phyloP scores from a whole-genome alignment of 495 filamentous ascomycete genomes.

The Apodospora peruviana region DNA sequence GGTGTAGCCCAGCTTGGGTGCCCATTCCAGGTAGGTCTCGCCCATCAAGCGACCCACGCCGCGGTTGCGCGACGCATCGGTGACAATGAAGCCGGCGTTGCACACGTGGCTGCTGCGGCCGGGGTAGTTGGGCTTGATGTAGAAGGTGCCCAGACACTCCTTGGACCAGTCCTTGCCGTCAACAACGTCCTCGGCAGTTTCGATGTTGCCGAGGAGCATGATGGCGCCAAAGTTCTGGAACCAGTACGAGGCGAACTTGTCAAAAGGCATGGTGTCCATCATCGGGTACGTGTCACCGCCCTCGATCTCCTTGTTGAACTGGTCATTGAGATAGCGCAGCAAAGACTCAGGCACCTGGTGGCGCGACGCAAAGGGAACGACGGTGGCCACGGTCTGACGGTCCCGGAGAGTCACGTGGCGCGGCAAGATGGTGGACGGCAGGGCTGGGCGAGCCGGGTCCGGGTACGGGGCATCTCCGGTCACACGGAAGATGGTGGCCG shows the following conservation, averaged over 20 bases:
- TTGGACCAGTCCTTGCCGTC: conserved; percentile 77
- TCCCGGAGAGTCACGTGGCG: conserved; percentile 87
- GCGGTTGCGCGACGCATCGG: conserved; percentile 79
- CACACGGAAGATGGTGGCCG: conserved; percentile 55
- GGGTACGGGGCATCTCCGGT: conserved; percentile 62
- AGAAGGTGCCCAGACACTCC: conserved; percentile 88
- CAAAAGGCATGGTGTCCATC: conserved; percentile 68
- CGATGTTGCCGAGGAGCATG: conserved; percentile 82
- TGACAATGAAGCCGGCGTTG: conserved; percentile 93
- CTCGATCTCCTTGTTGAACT: conserved; percentile 92
- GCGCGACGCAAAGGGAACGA: conserved; percentile 77
- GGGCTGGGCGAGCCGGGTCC: conserved; percentile 49
- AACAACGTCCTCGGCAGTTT: conserved; percentile 49
- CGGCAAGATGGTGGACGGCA: conserved; percentile 65
- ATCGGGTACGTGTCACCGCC: conserved; percentile 96
- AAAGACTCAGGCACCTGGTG: conserved; percentile 70
- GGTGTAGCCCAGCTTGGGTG: conserved; percentile 86
- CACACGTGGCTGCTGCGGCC: conserved; percentile 94
- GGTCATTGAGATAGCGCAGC: conserved; percentile 73
- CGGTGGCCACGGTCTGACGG: conserved; percentile 81
- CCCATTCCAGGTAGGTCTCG: conserved; percentile 91
- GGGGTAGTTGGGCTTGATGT: conserved; percentile 96
- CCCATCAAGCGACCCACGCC: conserved; percentile 93
- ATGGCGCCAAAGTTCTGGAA: conserved; percentile 92
- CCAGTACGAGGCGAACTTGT: conserved; percentile 84